Conservation (phyloP, 2,329 filamentous ascomycete genomes). For the Colletotrichum lupini region DNA sequence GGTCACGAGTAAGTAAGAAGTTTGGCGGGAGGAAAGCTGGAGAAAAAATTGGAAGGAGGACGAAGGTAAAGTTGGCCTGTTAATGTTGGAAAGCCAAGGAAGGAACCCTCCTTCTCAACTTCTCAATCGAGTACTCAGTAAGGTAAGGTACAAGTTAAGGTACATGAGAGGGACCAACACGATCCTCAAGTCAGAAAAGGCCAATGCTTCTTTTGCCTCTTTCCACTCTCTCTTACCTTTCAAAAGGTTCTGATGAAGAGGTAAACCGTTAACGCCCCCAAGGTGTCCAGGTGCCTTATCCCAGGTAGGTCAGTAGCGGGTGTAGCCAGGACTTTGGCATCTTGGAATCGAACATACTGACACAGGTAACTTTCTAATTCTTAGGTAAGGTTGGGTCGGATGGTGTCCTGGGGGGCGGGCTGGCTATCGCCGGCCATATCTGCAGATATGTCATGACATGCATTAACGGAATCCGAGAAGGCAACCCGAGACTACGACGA, state of each 20-base stretch:
- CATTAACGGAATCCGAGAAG: constrained; percentile 2
- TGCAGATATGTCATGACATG: background rate
- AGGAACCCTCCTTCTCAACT: background rate
- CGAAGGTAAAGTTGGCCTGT: background rate
- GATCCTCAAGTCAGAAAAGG: background rate
- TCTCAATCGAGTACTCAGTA: too few species aligned
- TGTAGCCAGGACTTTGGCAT: background rate
- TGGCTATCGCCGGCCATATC: background rate
- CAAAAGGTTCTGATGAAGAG: background rate
- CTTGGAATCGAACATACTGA: background rate
- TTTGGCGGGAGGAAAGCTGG: background rate
- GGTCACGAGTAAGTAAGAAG: background rate
- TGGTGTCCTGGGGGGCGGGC: too few species aligned
- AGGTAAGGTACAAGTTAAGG: too few species aligned
- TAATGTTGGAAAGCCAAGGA: constrained; percentile 19
- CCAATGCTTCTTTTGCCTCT: background rate
- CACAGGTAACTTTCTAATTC: background rate
- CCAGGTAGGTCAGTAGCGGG: background rate
- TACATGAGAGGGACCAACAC: background rate
- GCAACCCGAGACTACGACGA: background rate
- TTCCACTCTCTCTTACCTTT: background rate
- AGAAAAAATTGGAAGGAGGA: constrained; percentile 2
- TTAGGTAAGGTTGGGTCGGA: background rate
- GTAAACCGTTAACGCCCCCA: background rate
- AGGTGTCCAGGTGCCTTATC: background rate